phyloP scores from a whole-genome alignment of 2,329 filamentous ascomycete species.

The Cordyceps cateniannulata region DNA sequence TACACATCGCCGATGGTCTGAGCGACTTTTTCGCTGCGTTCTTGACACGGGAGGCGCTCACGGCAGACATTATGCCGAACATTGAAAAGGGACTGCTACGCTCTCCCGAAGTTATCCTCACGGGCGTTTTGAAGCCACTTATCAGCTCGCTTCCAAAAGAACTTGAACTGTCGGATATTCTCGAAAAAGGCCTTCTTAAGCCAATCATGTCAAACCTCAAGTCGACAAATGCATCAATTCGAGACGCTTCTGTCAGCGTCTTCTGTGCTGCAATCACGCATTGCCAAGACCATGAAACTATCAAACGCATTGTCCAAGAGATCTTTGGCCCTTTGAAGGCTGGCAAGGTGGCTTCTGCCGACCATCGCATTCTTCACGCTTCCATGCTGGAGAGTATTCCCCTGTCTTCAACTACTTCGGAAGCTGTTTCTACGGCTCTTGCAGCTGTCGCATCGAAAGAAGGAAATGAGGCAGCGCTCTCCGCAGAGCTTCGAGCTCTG shows the following conservation, averaged over 20 bases:
- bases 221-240: conserved; percentile 75
- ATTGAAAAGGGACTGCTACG: conserved; percentile 85
- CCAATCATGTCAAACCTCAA: conserved; percentile 85
- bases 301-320: conserved; percentile 70
- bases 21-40: conserved; percentile 78
- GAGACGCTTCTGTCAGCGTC: conserved; percentile 66
- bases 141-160: conserved; percentile 60
- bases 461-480: conserved; percentile 76
- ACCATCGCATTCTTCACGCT: conserved; percentile 77
- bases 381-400: conserved; percentile 68
- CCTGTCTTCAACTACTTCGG: conserved; percentile 53
- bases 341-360: conserved; percentile 75
- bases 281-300: conserved; percentile 48
- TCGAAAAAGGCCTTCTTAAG: conserved; percentile 71
- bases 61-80: conserved; percentile 68
- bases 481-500: conserved; percentile 67
- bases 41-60: conserved; percentile 65
- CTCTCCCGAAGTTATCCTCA: conserved; percentile 82
- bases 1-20: conserved; percentile 66
- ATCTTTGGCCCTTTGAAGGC: conserved; percentile 72
- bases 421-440: conserved; percentile 60
- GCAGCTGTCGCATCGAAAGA: conserved; percentile 71
- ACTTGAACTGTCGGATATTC: conserved; percentile 70
- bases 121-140: conserved; percentile 69
- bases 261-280: conserved; percentile 64